A percentile compares a stretch with the other conserved stretches of the same genome.
Conservation (phyloP, 176 grass and related monocot genomes). For the Alloteropsis semialata region DNA sequence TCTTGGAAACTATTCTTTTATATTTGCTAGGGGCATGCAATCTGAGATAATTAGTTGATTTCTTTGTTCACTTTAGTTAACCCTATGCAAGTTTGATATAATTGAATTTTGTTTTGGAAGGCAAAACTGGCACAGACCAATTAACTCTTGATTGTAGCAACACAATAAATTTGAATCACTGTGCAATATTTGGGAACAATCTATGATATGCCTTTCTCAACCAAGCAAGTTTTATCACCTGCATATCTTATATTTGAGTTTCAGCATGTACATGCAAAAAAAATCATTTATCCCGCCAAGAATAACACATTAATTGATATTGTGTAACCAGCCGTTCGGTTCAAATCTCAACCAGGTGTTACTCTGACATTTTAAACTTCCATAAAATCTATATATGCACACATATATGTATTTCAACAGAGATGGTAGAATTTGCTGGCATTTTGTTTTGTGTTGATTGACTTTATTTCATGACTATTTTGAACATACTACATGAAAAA, state of each 20-base stretch:
- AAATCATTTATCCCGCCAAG: not conserved
- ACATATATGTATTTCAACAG: not conserved
- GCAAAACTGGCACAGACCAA: not conserved
- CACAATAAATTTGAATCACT: not conserved
- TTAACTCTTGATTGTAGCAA: not conserved
- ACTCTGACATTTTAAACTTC: not conserved
- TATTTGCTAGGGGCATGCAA: not conserved
- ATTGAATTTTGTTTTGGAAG: not conserved
- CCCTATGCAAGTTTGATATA: not conserved
- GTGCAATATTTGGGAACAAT: not conserved
- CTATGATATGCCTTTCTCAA: slow-evolving; percentile 4
- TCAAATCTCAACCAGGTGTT: not conserved
- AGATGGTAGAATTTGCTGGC: not conserved
- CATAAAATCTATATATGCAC: not conserved
- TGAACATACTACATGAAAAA: not conserved
- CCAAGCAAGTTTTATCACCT: not conserved
- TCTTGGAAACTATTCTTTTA: not conserved
- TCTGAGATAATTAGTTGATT: not conserved
- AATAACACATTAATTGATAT: not conserved
- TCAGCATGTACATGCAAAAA: not conserved
- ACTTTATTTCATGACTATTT: not conserved
- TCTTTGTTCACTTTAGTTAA: not conserved
- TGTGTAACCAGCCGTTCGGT: not conserved
- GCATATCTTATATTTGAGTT: not conserved
- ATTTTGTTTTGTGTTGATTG: slow-evolving; percentile 1